phyloP scores from a whole-genome alignment of 2,329 filamentous ascomycete species.

The Botrytis pseudocinerea region DNA sequence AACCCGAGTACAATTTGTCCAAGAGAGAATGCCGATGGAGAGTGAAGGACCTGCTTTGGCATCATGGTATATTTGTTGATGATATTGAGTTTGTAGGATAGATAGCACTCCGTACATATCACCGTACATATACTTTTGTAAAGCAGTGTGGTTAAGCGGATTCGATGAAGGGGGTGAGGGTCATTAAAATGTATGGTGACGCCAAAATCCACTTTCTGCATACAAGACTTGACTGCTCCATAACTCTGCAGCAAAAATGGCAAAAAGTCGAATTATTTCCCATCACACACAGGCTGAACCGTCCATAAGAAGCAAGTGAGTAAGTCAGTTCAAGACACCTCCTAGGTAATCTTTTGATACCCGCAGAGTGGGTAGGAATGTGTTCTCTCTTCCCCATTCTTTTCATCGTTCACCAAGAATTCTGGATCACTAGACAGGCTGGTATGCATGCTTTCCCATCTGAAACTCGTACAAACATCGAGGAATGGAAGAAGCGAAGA shows the following conservation, averaged over 20 bases:
- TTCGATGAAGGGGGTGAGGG: conserved; percentile 14
- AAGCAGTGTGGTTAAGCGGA: background rate
- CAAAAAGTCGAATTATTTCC: background rate
- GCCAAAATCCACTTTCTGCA: conserved; percentile 3
- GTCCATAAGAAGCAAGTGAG: background rate
- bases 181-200: conserved; percentile 4
- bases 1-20: background rate
- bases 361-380: background rate
- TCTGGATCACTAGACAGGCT: background rate
- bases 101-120: background rate
- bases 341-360: background rate
- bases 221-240: conserved; percentile 4
- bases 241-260: conserved; percentile 3
- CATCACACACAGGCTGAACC: background rate
- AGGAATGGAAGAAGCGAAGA: background rate
- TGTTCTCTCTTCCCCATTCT: background rate
- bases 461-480: background rate
- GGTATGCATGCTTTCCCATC: background rate
- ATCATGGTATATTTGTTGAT: background rate
- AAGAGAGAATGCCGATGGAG: too few species aligned
- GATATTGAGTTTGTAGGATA: background rate
- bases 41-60: background rate
- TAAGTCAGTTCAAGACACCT: background rate
- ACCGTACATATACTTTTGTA: background rate
- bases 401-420: background rate